Evolutionary conservation across 164 flowering plant genomes (phyloP), one percentile per base, ranked within the genome.

Genomic region (Vitis riparia): DNA sequence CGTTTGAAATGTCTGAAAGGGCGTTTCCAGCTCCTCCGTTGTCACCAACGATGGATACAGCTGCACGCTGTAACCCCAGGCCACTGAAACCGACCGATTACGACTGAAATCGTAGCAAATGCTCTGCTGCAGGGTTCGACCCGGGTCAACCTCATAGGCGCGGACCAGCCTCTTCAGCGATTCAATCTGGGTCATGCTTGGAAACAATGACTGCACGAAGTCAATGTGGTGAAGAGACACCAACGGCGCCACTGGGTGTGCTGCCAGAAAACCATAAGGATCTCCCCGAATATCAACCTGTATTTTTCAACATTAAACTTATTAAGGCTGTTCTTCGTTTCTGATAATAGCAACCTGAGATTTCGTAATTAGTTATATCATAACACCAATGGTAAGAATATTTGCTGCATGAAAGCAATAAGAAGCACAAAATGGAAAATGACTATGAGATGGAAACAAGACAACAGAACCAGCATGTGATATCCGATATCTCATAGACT

Each of bases 221-320:
- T 92, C 94, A 7, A 94, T 85, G 78, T 94, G 98, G 85, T 94
- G 98, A 32, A 94, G 81, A 0, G 98, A 83, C 29, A 89, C 88
- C 60, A 94, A 69, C 3, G 97, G 97, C 12, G 98, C 85, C 37
- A 88, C 67, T 7, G 98, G 98, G 78, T 94, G 98, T 1, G 98
- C 89, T 6, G 97, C 87, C 2, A 92, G 81, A 12, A 89, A 69
- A 0, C 91, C 91, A 37, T 81, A 89, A 3, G 82, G 73, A 57
- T 80, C 76, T 4, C 88, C 90, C 17, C 88, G 73, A 10, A 89
- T 65, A 55, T 89, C 94, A 32, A 83, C 51, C 91, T 89, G 79
- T 8, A 3, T 16, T 56, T n/a, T 3, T 56, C 10, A 6, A 56
- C 2, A 23, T 23, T 23, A 23, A 23, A 23, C 27, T 23, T 23